Base-by-base conservation (phyloP, 495 filamentous ascomycete species). In the Elasticomyces elasticus region DNA sequence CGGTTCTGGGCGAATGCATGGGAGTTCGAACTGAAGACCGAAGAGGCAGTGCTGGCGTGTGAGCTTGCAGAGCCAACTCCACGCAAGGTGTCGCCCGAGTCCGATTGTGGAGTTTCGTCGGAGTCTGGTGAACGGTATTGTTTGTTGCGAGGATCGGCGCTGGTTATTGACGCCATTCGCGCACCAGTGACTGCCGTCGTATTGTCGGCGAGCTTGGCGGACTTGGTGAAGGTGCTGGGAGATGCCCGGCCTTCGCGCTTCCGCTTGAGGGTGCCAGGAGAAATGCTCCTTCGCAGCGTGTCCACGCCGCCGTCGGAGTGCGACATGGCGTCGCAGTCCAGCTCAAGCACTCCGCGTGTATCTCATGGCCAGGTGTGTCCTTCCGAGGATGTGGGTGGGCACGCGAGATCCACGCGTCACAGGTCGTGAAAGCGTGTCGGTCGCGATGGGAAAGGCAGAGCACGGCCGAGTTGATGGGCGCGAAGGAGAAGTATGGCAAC, bases 11-110 rank as follows among this genome's bases (percentile, higher is more conserved):
- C 68, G 20, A 65, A 66, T 54, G 72, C 71, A 43, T 67, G 67
- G 30, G 55, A 52, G 49, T 63, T 61, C 54, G 66, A 49, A 67
- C 81, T 84, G 66, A 84, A 82, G 49, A 82, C 73, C 20, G 81
- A 83, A 30, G 81, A 85, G 40, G 70, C 73, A 5, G 79, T 80
- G 66, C 80, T 85, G 28, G 76, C 69, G 51, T 82, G 73, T 46
- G 83, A 85, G 64, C 79, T 85, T 20, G 79, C 77, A 22, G 82
- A 85, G 53, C 81, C 85, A 48, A 79, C 74, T 25, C 76, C 79
- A 64, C 78, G 80, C 51, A 84, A 69, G 10, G 79, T 70, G 60
- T 87, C 82, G 52, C 79, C 81, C 60, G 74, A 71, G 49, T 74
- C 64, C 35, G 71, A 76, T 47, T 80, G 79, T 65, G 64, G 63